A percentile compares a stretch with the other conserved stretches of the same genome.
Evolutionary conservation across 2,329 filamentous ascomycete species (phyloP).

Genomic region (Cordyceps cicadae): DNA sequence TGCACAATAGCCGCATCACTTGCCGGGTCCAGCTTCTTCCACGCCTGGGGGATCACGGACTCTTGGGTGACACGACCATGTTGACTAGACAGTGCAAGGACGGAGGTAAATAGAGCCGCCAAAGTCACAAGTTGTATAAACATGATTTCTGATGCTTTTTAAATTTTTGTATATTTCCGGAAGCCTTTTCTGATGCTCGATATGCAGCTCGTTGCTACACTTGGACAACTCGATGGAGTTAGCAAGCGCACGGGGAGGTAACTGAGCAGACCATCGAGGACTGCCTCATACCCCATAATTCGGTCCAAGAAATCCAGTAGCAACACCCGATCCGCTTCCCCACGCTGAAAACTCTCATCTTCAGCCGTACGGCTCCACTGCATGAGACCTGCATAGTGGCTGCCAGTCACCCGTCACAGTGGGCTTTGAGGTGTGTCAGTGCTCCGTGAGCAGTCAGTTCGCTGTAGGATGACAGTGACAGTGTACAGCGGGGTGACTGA

Average conservation of each 20-base stretch:
- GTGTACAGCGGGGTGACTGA: too few species aligned
- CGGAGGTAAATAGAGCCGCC: not conserved
- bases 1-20: not conserved
- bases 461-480: not conserved
- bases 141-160: not conserved
- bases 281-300: too few species aligned
- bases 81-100: not conserved
- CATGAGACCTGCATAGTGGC: not conserved
- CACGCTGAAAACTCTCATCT: too few species aligned
- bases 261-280: too few species aligned
- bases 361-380: too few species aligned
- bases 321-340: too few species aligned
- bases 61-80: not conserved
- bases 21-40: not conserved
- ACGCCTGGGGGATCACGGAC: not conserved
- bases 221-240: too few species aligned
- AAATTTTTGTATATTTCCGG: not conserved
- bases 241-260: too few species aligned
- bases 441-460: not conserved
- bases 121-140: not conserved
- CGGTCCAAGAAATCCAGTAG: too few species aligned
- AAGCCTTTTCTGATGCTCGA: not conserved
- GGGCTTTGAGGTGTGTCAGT: not conserved
- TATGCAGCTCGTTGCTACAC: too few species aligned
- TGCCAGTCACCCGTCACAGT: not conserved